Base-by-base conservation (phyloP, 495 filamentous ascomycete species). In the Penicillium longicatenatum region DNA sequence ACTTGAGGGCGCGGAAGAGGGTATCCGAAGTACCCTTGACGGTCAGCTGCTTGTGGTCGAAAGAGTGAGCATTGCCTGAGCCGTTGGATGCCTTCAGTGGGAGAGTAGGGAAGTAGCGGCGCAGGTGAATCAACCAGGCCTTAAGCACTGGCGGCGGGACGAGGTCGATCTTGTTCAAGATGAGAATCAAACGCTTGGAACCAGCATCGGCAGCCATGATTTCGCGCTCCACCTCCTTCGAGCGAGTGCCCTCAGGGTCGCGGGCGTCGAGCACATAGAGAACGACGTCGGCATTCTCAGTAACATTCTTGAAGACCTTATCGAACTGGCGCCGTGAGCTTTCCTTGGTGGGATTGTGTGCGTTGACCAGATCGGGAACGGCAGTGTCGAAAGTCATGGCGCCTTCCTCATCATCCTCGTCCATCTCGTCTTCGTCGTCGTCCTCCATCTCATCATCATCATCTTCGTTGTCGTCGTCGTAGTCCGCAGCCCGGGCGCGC, bases 141-240 rank as follows among this genome's bases (percentile, higher is more conserved):
- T 90, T 91, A 46, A 96, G 84, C 21, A 93, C 89, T 2, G 83
- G 71, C 2, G 90, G 85, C 11, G 93, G 93, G 30, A 97, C 82
- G 31, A 98, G 84, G 69, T 98, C 93, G 69, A 96, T 94, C 81
- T 98, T 98, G 86, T 98, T 98, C 59, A 98, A 80, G 54, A 98
- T 86, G 55, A 98, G 86, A 59, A 98, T 95, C 47, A 98, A 78
- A 21, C 93, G 84, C 77, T 97, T 98, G 19, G 85, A 85, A 39
- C 92, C 92, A 12, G 78, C 80, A 9, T 91, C 89, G 5, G 93
- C 86, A 3, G 90, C 87, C 88, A 92, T 91, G 67, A 97, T 88
- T 74, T 89, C 86, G 19, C 89, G 84, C 79, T 98, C 93, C 17
- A 98, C 86, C 51, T 94, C 91, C 65, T 86, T 88, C 2, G 93